Conservation (phyloP, 148 eudicot species). For the Heliosperma pusillum region DNA sequence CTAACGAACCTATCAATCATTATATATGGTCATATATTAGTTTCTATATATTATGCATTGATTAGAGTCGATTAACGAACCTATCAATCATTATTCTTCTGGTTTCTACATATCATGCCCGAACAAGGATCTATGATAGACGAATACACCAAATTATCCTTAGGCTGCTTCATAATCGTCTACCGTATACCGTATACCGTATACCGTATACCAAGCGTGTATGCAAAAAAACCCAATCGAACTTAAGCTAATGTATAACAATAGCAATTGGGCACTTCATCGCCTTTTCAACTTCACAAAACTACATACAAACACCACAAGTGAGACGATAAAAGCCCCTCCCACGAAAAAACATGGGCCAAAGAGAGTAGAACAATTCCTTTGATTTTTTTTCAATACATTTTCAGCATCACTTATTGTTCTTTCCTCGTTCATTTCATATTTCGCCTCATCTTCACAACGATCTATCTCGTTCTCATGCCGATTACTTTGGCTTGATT, state of each 20-base stretch:
- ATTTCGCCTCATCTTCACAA: background rate
- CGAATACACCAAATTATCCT: too few relatives aligned
- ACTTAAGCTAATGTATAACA: background rate
- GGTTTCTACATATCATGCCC: too few relatives aligned
- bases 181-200: too few relatives aligned
- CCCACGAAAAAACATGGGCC: slow-evolving; percentile 50
- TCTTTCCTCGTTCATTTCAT: background rate
- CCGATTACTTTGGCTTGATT: background rate
- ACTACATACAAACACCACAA: slow-evolving; percentile 43
- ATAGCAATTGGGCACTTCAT: background rate
- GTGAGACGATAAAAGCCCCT: slow-evolving; percentile 46
- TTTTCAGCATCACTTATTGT: background rate
- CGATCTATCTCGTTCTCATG: background rate
- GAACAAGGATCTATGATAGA: too few relatives aligned
- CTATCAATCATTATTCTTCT: too few relatives aligned
- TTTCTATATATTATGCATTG: too few relatives aligned
- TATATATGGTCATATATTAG: too few relatives aligned
- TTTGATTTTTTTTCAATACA: background rate
- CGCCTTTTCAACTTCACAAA: slow-evolving; percentile 32
- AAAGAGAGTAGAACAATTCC: slow-evolving; percentile 27
- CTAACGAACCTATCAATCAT: too few relatives aligned
- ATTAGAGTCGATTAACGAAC: too few relatives aligned
- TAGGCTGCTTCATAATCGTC: too few relatives aligned
- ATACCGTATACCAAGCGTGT: too few relatives aligned
- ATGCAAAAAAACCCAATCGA: background rate